phyloP scores from a whole-genome alignment of 2,329 filamentous ascomycete genomes.

The Didymella pinodella region DNA sequence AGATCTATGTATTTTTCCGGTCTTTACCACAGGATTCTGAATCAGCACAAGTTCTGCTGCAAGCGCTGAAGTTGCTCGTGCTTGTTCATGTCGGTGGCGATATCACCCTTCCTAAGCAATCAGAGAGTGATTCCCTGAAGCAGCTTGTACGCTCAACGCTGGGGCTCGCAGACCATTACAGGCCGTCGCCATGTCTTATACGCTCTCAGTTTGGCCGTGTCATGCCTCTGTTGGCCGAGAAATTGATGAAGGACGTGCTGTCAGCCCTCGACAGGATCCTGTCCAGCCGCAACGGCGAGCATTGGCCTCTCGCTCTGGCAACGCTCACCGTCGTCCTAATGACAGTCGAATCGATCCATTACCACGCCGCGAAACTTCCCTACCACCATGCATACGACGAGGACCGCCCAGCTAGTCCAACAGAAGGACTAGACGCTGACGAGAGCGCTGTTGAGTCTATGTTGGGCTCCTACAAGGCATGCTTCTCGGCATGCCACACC shows the following conservation, averaged over 20 bases:
- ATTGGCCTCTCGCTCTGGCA: slow-evolving; percentile 48
- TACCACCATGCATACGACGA: slow-evolving; percentile 40
- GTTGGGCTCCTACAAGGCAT: slow-evolving; percentile 45
- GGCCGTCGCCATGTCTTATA: slow-evolving; percentile 51
- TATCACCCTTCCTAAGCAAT: slow-evolving; percentile 39
- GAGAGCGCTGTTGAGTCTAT: slow-evolving; percentile 41
- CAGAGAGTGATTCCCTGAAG: slow-evolving; percentile 23
- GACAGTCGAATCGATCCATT: slow-evolving; percentile 51
- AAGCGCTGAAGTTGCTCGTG: slow-evolving; percentile 51
- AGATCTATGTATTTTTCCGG: slow-evolving; percentile 46
- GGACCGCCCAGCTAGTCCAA: background rate
- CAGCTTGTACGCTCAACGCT: slow-evolving; percentile 35
- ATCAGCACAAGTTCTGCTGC: slow-evolving; percentile 37
- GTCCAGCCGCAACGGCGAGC: slow-evolving; percentile 37
- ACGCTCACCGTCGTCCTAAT: slow-evolving; percentile 47
- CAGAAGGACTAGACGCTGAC: slow-evolving; percentile 25
- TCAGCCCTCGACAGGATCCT: slow-evolving; percentile 42
- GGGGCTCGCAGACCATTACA: slow-evolving; percentile 19
- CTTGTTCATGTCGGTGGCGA: slow-evolving; percentile 51
- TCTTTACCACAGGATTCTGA: slow-evolving; percentile 27
- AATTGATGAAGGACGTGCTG: slow-evolving; percentile 46
- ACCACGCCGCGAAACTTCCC: slow-evolving; percentile 47
- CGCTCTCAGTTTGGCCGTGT: slow-evolving; percentile 49
- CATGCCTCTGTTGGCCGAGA: slow-evolving; percentile 45
- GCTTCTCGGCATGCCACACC: slow-evolving; percentile 46